phyloP scores from a whole-genome alignment of 2,329 filamentous ascomycete species.

The Venturia asperata region DNA sequence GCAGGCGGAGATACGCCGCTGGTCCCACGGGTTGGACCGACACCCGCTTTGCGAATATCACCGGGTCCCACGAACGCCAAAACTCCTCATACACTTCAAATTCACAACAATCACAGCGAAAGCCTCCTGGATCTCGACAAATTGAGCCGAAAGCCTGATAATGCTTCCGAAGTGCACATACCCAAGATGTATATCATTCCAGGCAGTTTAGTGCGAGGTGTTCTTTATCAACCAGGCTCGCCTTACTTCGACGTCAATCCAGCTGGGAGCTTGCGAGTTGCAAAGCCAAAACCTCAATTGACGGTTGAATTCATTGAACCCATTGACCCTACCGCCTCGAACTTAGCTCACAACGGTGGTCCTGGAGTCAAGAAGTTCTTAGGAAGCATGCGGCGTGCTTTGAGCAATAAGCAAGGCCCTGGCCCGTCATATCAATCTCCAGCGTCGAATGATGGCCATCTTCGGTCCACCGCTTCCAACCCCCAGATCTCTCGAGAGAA shows the following conservation, averaged over 20 bases:
- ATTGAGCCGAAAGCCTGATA: background rate
- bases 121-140: conserved; percentile 63
- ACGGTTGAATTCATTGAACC: background rate
- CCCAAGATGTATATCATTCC: conserved; percentile 58
- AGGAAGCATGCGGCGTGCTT: conserved; percentile 73
- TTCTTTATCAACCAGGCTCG: conserved; percentile 73
- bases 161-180: conserved; percentile 39
- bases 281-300: conserved; percentile 30
- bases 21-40: conserved; percentile 28
- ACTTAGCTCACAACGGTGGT: conserved; percentile 29
- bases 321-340: conserved; percentile 32
- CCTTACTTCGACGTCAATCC: conserved; percentile 60
- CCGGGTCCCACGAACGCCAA: conserved; percentile 28
- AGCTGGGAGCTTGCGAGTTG: conserved; percentile 24
- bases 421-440: background rate
- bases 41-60: conserved; percentile 25
- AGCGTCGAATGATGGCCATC: background rate
- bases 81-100: conserved; percentile 30
- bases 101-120: conserved; percentile 69
- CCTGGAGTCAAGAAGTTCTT: conserved; percentile 81
- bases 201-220: conserved; percentile 80
- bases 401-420: conserved; percentile 52
- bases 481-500: background rate
- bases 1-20: conserved; percentile 34
- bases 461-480: background rate